Evolutionary conservation across 139 green algal species (phyloP).

Genomic region (Nannochloris sp.): DNA sequence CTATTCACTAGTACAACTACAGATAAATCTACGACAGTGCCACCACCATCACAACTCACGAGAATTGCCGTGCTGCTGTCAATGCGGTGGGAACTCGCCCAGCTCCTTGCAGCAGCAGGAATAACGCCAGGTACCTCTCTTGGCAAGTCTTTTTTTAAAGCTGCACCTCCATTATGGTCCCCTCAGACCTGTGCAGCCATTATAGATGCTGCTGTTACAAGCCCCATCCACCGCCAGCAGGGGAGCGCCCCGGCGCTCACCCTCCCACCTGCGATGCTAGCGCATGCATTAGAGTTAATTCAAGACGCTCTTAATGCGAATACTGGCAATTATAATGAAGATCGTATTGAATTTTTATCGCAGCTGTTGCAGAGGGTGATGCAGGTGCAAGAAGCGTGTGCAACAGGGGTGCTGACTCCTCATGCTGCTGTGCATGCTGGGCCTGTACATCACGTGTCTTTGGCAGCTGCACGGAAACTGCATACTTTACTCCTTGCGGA

Average conservation of each 20-base stretch:
- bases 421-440: no score
- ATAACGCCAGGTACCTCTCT: background rate
- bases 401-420: background rate
- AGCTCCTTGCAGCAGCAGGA: background rate
- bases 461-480: background rate
- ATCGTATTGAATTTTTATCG: background rate
- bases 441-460: background rate
- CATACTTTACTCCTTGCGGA: background rate
- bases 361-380: background rate
- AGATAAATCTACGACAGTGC: no score
- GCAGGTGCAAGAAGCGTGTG: background rate
- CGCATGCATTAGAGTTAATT: background rate
- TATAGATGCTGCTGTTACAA: background rate
- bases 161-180: background rate
- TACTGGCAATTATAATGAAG: no score
- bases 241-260: background rate
- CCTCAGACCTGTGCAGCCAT: background rate
- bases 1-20: background rate
- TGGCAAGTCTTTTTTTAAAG: no score
- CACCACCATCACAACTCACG: background rate
- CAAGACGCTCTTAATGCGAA: background rate
- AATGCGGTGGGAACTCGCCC: constrained; percentile 3
- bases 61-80: background rate
- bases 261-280: background rate
- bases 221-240: background rate